Evolutionary conservation across 1,139 yeast genomes (phyloP), one percentile per base, ranked within the genome.

Genomic region (Suhomyces ambrosiae): DNA sequence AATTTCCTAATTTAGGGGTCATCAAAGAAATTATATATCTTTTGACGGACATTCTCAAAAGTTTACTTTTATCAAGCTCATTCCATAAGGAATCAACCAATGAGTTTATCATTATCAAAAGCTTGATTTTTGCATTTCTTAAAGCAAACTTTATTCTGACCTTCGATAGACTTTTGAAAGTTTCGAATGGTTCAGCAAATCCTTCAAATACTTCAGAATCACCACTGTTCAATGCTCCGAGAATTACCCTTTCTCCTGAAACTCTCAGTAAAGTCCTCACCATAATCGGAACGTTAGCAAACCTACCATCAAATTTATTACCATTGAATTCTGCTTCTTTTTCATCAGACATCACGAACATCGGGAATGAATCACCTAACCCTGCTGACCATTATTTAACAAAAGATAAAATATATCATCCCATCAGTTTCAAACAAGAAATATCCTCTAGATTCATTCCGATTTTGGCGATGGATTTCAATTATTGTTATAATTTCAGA

Each of bases 21-120:
- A 47, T 64, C 9, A 64, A 63, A 36, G 68, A 65, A 29, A 42
- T 54, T 3, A 51, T 68, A 7, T 47, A 48, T 16, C 46, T 65
- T 33, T 32, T 66, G 10, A 53, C 52, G 27, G 63, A 58, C 27
- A 56, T 59, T n/a, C 49, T 63, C 34, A 49, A 49, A 26, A 35
- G 56, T 5, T 37, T 60, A 5, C 54, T 43, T 35, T 41, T 38
- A 26, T 48, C 59, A 7, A 39, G 56, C 24, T 40, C 41, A 16
- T 34, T 42, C 16, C 39, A 40, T 19, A 36, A 49, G 13, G 44
- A 46, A 2, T 35, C 47, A 2, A 33, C 46, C 12, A 52, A 54
- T 31, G 56, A 54, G 19, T 48, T 43, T 17, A 41, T 46, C 21
- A 49, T 52, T 5, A 36, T 52, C 15, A 55, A 56, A 35, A 49